Evolutionary conservation across 768 basidiomycete species (phyloP).

Genomic region (Suillus fuscotomentosus): DNA sequence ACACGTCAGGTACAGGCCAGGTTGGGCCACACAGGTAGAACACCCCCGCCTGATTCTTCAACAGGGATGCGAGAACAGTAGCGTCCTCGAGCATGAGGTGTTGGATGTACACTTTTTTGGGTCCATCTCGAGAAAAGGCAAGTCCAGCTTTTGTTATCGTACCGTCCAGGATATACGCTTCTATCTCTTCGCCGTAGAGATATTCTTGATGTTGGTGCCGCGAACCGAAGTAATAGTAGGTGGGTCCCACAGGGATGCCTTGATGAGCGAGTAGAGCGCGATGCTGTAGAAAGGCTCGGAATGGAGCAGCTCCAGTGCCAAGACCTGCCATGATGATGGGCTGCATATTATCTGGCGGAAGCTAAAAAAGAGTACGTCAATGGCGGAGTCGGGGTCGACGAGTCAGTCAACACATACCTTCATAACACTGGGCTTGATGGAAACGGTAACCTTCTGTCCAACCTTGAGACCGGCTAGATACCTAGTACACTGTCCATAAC

Average conservation of each 20-base stretch:
- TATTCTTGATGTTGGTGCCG: constrained; percentile 95
- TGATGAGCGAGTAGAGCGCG: constrained; percentile 79
- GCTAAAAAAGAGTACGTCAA: constrained; percentile 38
- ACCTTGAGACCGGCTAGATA: constrained; percentile 83
- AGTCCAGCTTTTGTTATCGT: constrained; percentile 89
- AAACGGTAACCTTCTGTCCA: constrained; percentile 94
- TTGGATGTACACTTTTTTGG: constrained; percentile 96
- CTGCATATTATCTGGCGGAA: constrained; percentile 80
- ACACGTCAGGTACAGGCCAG: constrained; percentile 99
- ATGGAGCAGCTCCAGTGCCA: constrained; percentile 97
- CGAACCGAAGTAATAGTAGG: constrained; percentile 98
- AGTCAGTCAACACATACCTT: constrained; percentile 54
- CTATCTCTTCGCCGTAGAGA: constrained; percentile 95
- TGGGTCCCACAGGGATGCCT: constrained; percentile 81
- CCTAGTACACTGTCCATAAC: constrained; percentile 94
- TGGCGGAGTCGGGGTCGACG: neutral
- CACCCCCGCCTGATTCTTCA: constrained; percentile 70
- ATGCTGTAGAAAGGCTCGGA: constrained; percentile 98
- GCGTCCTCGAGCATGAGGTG: constrained; percentile 97
- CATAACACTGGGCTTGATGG: constrained; percentile 99
- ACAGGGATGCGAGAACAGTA: constrained; percentile 67
- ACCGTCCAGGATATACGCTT: constrained; percentile 85
- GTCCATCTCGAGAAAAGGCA: constrained; percentile 94
- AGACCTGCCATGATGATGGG: constrained; percentile 99
- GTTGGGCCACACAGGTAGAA: constrained; percentile 99